Conservation (phyloP, 1,284 basidiomycete genomes). For the Inonotus obliquus region DNA sequence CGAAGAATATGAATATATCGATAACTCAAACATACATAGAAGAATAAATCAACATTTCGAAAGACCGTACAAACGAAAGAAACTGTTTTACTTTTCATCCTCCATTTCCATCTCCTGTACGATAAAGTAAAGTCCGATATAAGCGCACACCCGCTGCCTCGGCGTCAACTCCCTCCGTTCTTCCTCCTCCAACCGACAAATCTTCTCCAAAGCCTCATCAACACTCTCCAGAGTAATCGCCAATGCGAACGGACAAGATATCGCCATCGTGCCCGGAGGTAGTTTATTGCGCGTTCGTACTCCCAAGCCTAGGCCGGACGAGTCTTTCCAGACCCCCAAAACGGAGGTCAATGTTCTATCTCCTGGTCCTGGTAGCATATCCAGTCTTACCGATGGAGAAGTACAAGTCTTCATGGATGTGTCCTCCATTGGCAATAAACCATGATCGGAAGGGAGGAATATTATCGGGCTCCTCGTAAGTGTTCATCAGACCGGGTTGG, state of each 20-base stretch:
- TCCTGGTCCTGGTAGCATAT: background rate
- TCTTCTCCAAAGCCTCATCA: constrained; percentile 38
- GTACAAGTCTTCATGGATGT: constrained; percentile 40
- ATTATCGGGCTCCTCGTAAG: background rate
- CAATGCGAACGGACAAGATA: constrained; percentile 72
- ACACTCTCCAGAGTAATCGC: constrained; percentile 61
- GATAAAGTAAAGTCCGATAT: constrained; percentile 72
- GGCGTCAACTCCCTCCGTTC: constrained; percentile 49
- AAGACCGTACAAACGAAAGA: no score
- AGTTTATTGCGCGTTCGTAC: constrained; percentile 50
- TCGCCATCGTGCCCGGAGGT: constrained; percentile 48
- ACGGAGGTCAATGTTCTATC: background rate
- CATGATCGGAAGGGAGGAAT: constrained; percentile 39
- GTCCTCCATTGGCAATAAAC: constrained; percentile 45
- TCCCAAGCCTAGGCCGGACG: constrained; percentile 53
- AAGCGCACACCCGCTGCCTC: constrained; percentile 67
- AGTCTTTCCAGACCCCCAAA: constrained; percentile 33
- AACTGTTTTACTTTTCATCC: constrained; percentile 24
- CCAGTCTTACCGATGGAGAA: constrained; percentile 40
- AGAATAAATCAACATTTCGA: no score
- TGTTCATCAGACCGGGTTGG: background rate
- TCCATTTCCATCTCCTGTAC: constrained; percentile 26
- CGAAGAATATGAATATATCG: no score
- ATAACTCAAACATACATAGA: no score
- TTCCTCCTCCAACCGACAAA: constrained; percentile 27